Conservation (phyloP, 1,139 yeast genomes). For the Geotrichum bryndzae region DNA sequence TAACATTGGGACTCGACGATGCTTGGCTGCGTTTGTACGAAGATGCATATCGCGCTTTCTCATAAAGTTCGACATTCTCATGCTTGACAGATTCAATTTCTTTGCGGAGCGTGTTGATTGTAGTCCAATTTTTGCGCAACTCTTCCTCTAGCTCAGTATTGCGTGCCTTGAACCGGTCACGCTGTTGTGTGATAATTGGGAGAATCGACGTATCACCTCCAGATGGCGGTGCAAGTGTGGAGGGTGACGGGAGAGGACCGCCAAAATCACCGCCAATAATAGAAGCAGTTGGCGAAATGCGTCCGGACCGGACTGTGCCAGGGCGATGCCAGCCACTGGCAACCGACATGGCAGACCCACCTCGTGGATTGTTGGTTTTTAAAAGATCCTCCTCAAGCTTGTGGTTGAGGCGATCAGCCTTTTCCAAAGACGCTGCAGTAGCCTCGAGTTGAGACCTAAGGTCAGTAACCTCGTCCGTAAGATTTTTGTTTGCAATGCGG, state of each 20-base stretch:
- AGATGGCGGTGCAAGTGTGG: slow-evolving; percentile 11
- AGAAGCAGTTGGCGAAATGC: slow-evolving; percentile 40
- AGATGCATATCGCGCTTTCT: slow-evolving; percentile 71
- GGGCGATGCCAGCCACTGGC: slow-evolving; percentile 35
- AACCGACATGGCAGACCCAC: slow-evolving; percentile 41
- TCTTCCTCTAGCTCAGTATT: slow-evolving; percentile 82
- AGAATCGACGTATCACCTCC: slow-evolving; percentile 48
- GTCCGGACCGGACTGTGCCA: slow-evolving; percentile 19
- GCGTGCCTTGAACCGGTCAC: slow-evolving; percentile 81
- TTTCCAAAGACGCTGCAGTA: slow-evolving; percentile 40
- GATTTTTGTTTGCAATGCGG: slow-evolving; percentile 48
- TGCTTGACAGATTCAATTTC: slow-evolving; percentile 59
- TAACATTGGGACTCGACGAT: slow-evolving; percentile 16
- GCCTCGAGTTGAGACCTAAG: slow-evolving; percentile 39
- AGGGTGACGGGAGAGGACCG: neutral
- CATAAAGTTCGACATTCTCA: slow-evolving; percentile 77
- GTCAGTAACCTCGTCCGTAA: slow-evolving; percentile 37
- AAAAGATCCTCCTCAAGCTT: slow-evolving; percentile 68
- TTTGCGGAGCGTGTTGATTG: slow-evolving; percentile 54
- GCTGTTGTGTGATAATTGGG: slow-evolving; percentile 87
- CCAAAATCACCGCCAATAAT: slow-evolving; percentile 26
- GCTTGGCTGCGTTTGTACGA: slow-evolving; percentile 21
- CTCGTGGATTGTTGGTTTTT: slow-evolving; percentile 33
- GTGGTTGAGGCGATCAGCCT: slow-evolving; percentile 43
- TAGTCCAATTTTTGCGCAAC: slow-evolving; percentile 50